phyloP scores from a whole-genome alignment of 2,329 filamentous ascomycete species.

The Pseudopyricularia cyperi region DNA sequence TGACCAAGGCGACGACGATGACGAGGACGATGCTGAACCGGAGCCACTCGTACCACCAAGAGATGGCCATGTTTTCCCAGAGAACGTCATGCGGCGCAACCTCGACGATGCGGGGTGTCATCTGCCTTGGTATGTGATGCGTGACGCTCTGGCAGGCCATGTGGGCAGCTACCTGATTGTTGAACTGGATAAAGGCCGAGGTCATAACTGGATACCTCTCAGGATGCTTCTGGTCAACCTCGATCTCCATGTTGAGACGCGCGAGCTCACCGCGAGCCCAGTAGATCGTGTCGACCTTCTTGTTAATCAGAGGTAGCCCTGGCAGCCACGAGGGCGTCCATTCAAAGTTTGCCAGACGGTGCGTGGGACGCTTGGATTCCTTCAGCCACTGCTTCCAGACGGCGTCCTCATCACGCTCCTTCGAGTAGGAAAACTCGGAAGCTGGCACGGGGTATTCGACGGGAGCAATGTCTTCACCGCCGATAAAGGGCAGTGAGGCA shows the following conservation, averaged over 20 bases:
- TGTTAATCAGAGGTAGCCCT: constrained; percentile 63
- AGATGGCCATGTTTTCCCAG: constrained; percentile 95
- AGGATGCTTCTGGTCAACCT: constrained; percentile 72
- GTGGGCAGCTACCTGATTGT: constrained; percentile 91
- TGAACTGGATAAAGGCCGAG: constrained; percentile 96
- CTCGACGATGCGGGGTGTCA: constrained; percentile 86
- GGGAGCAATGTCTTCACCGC: constrained; percentile 25
- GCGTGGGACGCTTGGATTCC: constrained; percentile 71
- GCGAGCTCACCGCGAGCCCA: constrained; percentile 80
- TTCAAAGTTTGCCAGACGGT: constrained; percentile 53
- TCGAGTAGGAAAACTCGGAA: constrained; percentile 42
- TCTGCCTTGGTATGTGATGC: constrained; percentile 84
- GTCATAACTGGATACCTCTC: constrained; percentile 88
- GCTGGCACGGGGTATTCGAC: constrained; percentile 47
- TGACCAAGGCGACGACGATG: constrained; percentile 59
- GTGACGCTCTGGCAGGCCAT: constrained; percentile 93
- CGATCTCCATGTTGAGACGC: constrained; percentile 80
- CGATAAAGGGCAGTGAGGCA: constrained; percentile 33
- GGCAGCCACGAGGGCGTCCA: constrained; percentile 56
- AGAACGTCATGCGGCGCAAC: constrained; percentile 85
- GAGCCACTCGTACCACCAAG: constrained; percentile 84
- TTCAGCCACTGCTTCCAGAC: constrained; percentile 76
- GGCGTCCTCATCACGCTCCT: constrained; percentile 50
- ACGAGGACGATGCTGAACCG: constrained; percentile 53
- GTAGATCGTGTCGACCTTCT: constrained; percentile 92